Conservation (phyloP, 2,329 filamentous ascomycete species). For the Aspergillus hortae region DNA sequence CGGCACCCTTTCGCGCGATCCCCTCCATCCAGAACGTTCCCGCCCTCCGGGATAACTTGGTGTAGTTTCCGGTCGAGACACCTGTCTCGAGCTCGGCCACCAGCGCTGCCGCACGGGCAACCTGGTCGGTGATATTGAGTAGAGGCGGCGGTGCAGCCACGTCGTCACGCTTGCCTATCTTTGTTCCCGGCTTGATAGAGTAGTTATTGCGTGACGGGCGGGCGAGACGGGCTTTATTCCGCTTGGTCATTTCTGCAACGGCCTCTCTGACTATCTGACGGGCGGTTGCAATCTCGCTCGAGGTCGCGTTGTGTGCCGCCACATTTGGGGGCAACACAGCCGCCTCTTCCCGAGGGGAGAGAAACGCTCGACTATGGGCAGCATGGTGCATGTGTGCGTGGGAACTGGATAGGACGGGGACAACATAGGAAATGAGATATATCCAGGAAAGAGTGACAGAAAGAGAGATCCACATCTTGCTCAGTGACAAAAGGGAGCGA, state of each 20-base stretch:
- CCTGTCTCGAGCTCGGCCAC: slow-evolving; percentile 7
- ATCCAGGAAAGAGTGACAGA: too few species aligned
- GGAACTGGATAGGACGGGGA: too few species aligned
- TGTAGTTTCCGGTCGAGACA: not conserved
- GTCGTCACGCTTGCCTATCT: not conserved
- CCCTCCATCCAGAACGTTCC: slow-evolving; percentile 11
- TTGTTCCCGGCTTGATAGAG: not conserved
- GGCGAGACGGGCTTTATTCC: slow-evolving; percentile 9
- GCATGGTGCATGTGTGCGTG: too few species aligned
- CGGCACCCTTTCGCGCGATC: slow-evolving; percentile 8
- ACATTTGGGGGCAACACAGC: not conserved
- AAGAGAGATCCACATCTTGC: too few species aligned
- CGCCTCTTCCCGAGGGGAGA: too few species aligned
- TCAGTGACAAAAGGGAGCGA: too few species aligned
- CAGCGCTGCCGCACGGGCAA: slow-evolving; percentile 9
- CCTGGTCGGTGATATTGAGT: slow-evolving; percentile 5
- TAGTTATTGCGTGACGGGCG: slow-evolving; percentile 1
- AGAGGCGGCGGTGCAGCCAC: not conserved
- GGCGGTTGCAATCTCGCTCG: slow-evolving; percentile 5
- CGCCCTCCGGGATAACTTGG: not conserved
- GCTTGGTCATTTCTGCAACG: slow-evolving; percentile 9
- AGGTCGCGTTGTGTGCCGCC: slow-evolving; percentile 2
- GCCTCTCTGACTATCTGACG: slow-evolving; percentile 6
- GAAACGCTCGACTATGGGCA: too few species aligned
- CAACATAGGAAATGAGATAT: too few species aligned